Evolutionary conservation across 2,329 filamentous ascomycete genomes (phyloP), one percentile per base, ranked within the genome.

Genomic region (Aureobasidium subglaciale): DNA sequence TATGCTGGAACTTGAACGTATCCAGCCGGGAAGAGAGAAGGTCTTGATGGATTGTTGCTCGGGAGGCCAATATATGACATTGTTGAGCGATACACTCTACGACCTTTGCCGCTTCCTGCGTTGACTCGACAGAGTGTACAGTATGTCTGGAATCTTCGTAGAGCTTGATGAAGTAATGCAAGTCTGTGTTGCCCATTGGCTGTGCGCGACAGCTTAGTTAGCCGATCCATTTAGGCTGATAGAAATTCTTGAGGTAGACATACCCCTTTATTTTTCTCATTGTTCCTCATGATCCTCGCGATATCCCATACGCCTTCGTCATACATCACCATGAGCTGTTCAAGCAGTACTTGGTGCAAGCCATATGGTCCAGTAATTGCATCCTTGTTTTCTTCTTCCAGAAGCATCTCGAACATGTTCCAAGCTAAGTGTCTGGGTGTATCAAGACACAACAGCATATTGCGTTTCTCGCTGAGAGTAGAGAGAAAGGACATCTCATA

Each of bases 301-400:
- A 55, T 43, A 18, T 35, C 41, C 52, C 52, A 55, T 10, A 55
- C 41, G n/a, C 40, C 29, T 13, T 16, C 15, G 20, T 55, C 40
- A 5, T 55, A 55, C 1, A 37, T 10, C 3, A 10, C 16, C 25
- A 55, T 35, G 13, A 55, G 22, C 13, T 55, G 52, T 22, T 55
- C 52, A 3, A 55, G 30, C 24, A 55, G 16, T 3, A 37, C 20
- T 10, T 35, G 29, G 15, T 55, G 52, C n/a, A 55, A 9, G 6
- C 40, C 38, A 30, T 45, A 46, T 1, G 41, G 38, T 11, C 40
- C 52, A 10, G 40, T 46, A 15, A 10, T 16, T 13, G 8, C 10
- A 15, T 45, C 25, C 18, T 20, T n/a, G 16, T 35, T 13, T 7
- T 34, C 40, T 5, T 37, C 27, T 18, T 41, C 37, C 1, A 27